A percentile compares a stretch with the other conserved stretches of the same genome.
These are phyloP conservation scores for Umbelopsis isabellina DNA, from an alignment of 192 early-diverging fungal species.

Conservation along the genomic window DNA sequence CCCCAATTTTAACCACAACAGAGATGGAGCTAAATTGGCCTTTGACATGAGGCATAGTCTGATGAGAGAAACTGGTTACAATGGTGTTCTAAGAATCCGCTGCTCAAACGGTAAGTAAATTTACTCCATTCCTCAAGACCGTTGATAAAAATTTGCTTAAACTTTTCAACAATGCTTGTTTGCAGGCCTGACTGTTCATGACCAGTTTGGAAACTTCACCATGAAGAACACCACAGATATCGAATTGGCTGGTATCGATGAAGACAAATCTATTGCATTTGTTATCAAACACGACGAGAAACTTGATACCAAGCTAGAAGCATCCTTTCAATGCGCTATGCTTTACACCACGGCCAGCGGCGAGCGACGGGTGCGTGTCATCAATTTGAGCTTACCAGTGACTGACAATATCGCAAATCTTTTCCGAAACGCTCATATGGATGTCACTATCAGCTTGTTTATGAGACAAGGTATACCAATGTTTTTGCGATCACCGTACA, in stretches of 20 bases:
- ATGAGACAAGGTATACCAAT: conserved; percentile 65
- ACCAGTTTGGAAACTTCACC: conserved; percentile 94
- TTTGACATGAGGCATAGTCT: conserved; percentile 74
- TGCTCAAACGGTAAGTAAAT: conserved; percentile 74
- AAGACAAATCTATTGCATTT: conserved; percentile 82
- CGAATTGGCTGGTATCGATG: conserved; percentile 88
- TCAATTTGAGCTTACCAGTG: conserved; percentile 81
- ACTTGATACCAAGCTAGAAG: conserved; percentile 81
- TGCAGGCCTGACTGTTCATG: conserved; percentile 70
- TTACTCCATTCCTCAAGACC: too few relatives aligned
- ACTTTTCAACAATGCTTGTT: conserved; percentile 1
- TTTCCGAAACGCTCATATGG: conserved; percentile 91
- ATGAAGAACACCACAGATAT: conserved; percentile 93
- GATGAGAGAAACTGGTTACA: conserved; percentile 81
- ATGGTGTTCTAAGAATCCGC: conserved; percentile 85
- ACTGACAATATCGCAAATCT: conserved; percentile 77
- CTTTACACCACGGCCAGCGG: conserved; percentile 93
- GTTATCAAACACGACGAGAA: conserved; percentile 86
- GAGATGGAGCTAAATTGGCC: conserved; percentile 73
- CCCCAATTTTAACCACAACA: conserved; percentile 75
- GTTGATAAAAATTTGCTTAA: not conserved
- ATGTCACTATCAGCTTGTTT: conserved; percentile 88
- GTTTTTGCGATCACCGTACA: too few relatives aligned
- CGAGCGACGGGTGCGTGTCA: conserved; percentile 88
- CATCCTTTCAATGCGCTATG: conserved; percentile 89